phyloP scores from a whole-genome alignment of 169 alveolate species.

The Plasmodium vinckei region DNA sequence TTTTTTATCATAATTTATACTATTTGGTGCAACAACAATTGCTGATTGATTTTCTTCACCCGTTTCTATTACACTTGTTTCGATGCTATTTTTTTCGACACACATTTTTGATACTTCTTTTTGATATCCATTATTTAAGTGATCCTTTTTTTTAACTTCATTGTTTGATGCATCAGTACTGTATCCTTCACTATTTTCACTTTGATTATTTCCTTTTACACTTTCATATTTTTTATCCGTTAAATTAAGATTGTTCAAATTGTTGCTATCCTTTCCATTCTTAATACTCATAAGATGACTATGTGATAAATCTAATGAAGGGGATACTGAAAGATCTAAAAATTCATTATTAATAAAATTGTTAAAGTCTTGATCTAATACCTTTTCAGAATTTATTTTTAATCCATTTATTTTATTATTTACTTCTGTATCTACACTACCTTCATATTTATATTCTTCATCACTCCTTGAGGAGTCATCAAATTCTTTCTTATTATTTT shows the following conservation, averaged over 20 bases:
- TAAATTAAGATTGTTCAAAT: not conserved
- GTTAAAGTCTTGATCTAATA: conserved; percentile 38
- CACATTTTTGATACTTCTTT: not conserved
- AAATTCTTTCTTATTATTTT: not conserved
- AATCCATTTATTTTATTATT: not conserved
- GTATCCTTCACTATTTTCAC: too few species aligned
- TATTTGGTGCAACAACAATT: not conserved
- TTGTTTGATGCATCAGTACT: too few species aligned
- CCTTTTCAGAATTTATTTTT: conserved; percentile 8
- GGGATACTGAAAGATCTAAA: conserved; percentile 15
- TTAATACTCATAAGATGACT: conserved; percentile 14
- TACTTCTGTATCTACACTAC: conserved; percentile 3
- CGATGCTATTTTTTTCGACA: not conserved
- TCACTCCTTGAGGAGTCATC: not conserved
- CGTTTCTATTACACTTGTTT: not conserved
- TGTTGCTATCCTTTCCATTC: not conserved
- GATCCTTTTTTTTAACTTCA: too few species aligned
- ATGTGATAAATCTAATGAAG: conserved; percentile 20
- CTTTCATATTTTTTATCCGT: not conserved
- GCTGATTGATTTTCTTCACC: too few species aligned
- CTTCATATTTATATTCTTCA: conserved; percentile 11
- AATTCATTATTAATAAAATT: conserved; percentile 33
- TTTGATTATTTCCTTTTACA: not conserved
- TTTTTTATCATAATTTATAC: not conserved
- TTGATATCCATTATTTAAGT: too few species aligned